Evolutionary conservation across 164 flowering plant genomes (phyloP).

Genomic region (Kalanchoe fedtschenkoi): DNA sequence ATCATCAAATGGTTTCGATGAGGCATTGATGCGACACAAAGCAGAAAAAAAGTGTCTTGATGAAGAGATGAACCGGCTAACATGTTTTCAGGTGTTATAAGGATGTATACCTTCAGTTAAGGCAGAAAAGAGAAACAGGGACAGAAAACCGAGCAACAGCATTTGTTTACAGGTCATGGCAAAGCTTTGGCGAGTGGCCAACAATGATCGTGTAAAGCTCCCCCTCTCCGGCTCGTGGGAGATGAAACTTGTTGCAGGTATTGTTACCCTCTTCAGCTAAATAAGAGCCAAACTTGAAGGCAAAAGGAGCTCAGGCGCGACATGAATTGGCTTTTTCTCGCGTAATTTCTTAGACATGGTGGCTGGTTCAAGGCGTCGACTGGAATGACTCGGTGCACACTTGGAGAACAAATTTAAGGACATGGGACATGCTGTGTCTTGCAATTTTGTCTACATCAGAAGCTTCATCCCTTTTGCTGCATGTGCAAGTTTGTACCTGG

Average conservation of each 20-base stretch:
- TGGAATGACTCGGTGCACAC: neutral
- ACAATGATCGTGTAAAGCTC: slow-evolving; percentile 1
- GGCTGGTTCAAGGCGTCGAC: neutral
- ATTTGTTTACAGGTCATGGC: slow-evolving; percentile 1
- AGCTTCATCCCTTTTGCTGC: neutral
- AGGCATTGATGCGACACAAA: neutral
- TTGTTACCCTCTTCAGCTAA: neutral
- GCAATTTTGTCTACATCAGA: neutral
- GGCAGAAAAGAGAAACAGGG: neutral
- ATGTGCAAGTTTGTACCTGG: neutral
- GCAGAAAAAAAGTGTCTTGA: neutral
- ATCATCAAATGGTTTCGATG: neutral
- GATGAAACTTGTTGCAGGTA: slow-evolving; percentile 5
- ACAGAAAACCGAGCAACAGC: neutral
- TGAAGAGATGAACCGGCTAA: neutral
- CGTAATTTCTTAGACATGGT: neutral
- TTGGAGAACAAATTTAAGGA: neutral
- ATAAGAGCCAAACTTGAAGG: neutral
- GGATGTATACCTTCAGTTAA: neutral
- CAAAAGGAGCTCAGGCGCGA: neutral
- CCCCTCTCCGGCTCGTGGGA: neutral
- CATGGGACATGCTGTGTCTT: slow-evolving; percentile 4
- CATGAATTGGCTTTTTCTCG: neutral
- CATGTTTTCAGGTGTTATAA: neutral
- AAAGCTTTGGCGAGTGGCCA: neutral